Conservation (phyloP, 2,329 filamentous ascomycete species). For the Dothideomycetes sp. region DNA sequence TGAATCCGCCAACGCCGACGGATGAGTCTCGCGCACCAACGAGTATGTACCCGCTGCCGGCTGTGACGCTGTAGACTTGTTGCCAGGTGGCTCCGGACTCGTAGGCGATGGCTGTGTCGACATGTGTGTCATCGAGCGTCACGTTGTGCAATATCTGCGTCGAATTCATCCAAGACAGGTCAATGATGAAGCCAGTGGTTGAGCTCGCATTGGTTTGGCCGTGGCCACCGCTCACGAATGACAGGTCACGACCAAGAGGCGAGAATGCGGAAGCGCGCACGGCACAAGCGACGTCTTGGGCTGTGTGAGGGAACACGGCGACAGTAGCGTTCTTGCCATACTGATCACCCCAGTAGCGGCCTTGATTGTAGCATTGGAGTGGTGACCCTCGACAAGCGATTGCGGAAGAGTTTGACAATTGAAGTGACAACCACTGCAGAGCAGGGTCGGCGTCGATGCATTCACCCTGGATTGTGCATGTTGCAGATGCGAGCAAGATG, state of each 20-base stretch:
- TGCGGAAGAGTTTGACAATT: constrained; percentile 5
- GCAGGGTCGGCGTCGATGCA: constrained; percentile 7
- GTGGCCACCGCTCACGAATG: constrained; percentile 10
- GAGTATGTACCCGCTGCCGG: constrained; percentile 6
- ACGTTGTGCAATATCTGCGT: constrained; percentile 8
- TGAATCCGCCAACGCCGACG: constrained; percentile 10
- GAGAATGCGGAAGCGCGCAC: constrained; percentile 6
- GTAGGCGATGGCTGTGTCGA: constrained; percentile 7
- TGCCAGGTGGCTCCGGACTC: constrained; percentile 10
- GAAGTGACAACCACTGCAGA: constrained; percentile 5
- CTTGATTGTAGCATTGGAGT: constrained; percentile 6
- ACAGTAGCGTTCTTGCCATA: constrained; percentile 8
- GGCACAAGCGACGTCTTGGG: constrained; percentile 7
- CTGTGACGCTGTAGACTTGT: constrained; percentile 6
- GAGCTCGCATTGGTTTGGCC: constrained; percentile 10
- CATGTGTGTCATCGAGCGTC: constrained; percentile 2
- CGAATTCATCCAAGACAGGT: constrained; percentile 10
- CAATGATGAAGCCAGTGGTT: constrained; percentile 9
- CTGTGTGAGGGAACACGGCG: constrained; percentile 9
- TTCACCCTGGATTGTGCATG: constrained; percentile 7
- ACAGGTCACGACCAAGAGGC: constrained; percentile 6
- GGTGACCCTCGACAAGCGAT: constrained; percentile 8
- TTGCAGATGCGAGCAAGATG: neutral
- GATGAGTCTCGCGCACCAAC: constrained; percentile 8
- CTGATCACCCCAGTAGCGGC: constrained; percentile 9